Conservation (phyloP, 1,139 yeast genomes). For the Diutina siamensis region DNA sequence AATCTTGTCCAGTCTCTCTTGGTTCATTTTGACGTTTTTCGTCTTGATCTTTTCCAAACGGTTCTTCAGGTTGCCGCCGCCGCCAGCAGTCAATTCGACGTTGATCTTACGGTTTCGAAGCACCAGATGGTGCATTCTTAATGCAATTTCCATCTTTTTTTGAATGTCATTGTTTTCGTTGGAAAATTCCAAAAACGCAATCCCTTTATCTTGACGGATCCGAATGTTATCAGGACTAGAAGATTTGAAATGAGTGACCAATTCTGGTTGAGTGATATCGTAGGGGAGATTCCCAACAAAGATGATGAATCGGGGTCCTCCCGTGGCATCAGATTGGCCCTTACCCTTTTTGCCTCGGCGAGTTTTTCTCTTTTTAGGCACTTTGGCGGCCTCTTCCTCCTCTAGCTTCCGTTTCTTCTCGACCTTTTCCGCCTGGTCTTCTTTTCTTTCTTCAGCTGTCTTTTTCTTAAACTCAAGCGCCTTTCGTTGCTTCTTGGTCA, state of each 20-base stretch:
- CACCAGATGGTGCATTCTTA: slow-evolving; percentile 67
- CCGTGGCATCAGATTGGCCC: slow-evolving; percentile 31
- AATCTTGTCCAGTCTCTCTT: slow-evolving; percentile 48
- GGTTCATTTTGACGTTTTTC: slow-evolving; percentile 64
- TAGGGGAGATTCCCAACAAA: slow-evolving; percentile 93
- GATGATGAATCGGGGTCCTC: slow-evolving; percentile 63
- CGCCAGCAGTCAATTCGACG: slow-evolving; percentile 95
- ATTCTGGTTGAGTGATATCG: slow-evolving; percentile 48
- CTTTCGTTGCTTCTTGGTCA: slow-evolving; percentile 71
- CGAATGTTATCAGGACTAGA: slow-evolving; percentile 67
- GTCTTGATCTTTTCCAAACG: slow-evolving; percentile 62
- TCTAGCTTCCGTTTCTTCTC: slow-evolving; percentile 13
- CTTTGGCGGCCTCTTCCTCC: slow-evolving; percentile 9
- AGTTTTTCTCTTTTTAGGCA: slow-evolving; percentile 57
- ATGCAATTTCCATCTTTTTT: slow-evolving; percentile 69
- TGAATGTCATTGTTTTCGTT: slow-evolving; percentile 53
- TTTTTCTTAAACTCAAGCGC: slow-evolving; percentile 58
- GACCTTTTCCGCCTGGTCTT: slow-evolving; percentile 15
- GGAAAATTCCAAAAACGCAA: slow-evolving; percentile 85
- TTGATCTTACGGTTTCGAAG: slow-evolving; percentile 68
- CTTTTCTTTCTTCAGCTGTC: slow-evolving; percentile 26
- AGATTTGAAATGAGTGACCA: slow-evolving; percentile 64
- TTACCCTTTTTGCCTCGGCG: slow-evolving; percentile 68
- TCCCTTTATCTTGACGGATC: slow-evolving; percentile 73
- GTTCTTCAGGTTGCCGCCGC: slow-evolving; percentile 81